Evolutionary conservation across 2,329 filamentous ascomycete genomes (phyloP).

Genomic region (Podosphaera fusca): DNA sequence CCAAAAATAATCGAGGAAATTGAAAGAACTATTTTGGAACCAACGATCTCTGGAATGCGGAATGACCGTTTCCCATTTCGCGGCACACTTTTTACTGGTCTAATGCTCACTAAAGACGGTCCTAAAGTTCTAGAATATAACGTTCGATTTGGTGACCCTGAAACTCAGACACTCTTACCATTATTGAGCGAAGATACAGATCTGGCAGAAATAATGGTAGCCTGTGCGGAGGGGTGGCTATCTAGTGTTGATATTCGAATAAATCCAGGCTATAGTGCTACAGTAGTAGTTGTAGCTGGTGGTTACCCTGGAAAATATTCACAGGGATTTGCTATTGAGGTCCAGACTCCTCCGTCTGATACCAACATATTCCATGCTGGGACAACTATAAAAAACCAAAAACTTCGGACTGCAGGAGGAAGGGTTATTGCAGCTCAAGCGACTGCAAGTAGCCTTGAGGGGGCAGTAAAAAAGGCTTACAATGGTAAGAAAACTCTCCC

Average conservation of each 20-base stretch:
- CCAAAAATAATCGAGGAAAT: constrained; percentile 52
- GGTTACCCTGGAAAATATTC: constrained; percentile 75
- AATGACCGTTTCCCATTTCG: constrained; percentile 51
- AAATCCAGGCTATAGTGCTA: constrained; percentile 43
- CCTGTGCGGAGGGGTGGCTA: constrained; percentile 55
- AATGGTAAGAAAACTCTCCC: constrained; percentile 24
- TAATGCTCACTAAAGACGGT: constrained; percentile 71
- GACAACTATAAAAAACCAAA: constrained; percentile 39
- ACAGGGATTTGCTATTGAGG: constrained; percentile 44
- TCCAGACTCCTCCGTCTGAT: constrained; percentile 23
- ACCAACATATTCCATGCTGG: constrained; percentile 84
- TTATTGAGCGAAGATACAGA: constrained; percentile 59
- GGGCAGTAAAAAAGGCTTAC: constrained; percentile 76
- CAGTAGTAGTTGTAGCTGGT: constrained; percentile 78
- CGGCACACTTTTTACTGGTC: constrained; percentile 66
- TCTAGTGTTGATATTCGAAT: constrained; percentile 45
- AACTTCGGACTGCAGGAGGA: constrained; percentile 59
- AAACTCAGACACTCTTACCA: constrained; percentile 68
- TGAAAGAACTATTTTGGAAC: constrained; percentile 63
- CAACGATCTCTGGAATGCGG: constrained; percentile 74
- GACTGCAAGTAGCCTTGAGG: constrained; percentile 48
- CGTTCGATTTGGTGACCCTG: constrained; percentile 76
- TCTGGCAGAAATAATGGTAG: constrained; percentile 70
- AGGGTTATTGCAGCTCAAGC: constrained; percentile 87
- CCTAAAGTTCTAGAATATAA: constrained; percentile 83